Base-by-base conservation (phyloP, 805 yeast genomes). In the Tetrapisispora fleetii region DNA sequence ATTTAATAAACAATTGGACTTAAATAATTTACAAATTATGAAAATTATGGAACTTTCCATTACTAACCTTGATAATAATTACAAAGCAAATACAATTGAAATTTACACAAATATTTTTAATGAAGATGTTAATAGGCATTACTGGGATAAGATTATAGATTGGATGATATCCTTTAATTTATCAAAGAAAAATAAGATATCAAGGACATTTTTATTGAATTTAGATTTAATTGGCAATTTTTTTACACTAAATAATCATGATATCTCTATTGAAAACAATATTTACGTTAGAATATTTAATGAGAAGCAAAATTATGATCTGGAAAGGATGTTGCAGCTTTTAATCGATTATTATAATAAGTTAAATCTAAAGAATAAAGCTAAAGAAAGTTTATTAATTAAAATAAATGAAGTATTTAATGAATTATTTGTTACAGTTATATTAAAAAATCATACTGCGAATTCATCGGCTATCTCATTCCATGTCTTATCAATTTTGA, bases 21-120 rank as follows among this genome's bases (percentile, higher is more conserved):
- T 41, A 19, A 19, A 19, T 41, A 56, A 40, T 32, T 41, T 14
- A 7, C 59, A 50, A 50, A 53, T 48, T 48, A 68, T 83, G 37
- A 60, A 62, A 16, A 58, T 86, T 1, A 75, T 88, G 36, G 87
- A 87, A 50, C 51, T 71, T 0, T 71, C 88, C 44, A 83, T 80
- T 13, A 78, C 80, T 5, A 67, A 72, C 48, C 51, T 74, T 45
- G 47, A 64, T 40, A 48, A 68, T 50, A 63, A 83, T 3, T 80
- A 64, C 53, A 37, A 64, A 11, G 57, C 59, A 1, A 67, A 74
- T 13, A 64, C 77, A 1, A 47, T 62, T 45, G 48, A 56, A 13
- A 24, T 70, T 11, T 50, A 60, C n/a, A 32, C 52, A 1, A 28
- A 64, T 0, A 52, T 59, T 35, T 54, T 43, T 54, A 36, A 24